Evolutionary conservation across 345 rosid genomes (phyloP), one percentile per base, ranked within the genome.

Genomic region (Laguncularia racemosa): DNA sequence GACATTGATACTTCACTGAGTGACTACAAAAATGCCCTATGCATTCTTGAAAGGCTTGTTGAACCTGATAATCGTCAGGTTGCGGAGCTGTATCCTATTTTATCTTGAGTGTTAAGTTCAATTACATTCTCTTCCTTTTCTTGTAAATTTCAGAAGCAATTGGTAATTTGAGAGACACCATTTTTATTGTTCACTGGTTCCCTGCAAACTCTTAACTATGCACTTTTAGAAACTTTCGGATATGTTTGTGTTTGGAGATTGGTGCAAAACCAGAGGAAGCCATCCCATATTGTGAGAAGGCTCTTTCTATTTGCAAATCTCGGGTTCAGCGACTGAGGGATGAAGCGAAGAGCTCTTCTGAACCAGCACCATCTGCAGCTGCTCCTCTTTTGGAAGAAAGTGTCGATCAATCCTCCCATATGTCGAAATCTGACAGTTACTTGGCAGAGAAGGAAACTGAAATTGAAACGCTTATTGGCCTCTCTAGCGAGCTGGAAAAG

Each of bases 31-130:
- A 77, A 80, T 50, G 96, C 96, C 1, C 70, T 93, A 15, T 76
- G 79, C 60, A 79, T 85, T 57, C 63, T 93, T 40, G 92, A 80
- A 67, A 76, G 73, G 56, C 68, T 89, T 56, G 99, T 93, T 78
- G 96, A 87, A 62, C 84, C 95, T 0, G 99, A 93, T 63, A 80
- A 84, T 81, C 79, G 96, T 47, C 86, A 69, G 73, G 53, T 81
- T 38, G 96, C 97, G 14, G 96, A 89, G 82, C 26, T 89, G 97
- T 93, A 93, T 93, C 96, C 96, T 89, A 71, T 46, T 45, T 18
- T 9, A 40, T 46, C 40, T 63, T 59, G 48, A 20, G 40, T 45
- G 17, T 14, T 51, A 16, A 33, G 44, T 38, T 50, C 28, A 20
- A 47, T 57, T 16, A 16, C 17, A 26, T 23, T 26, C 43, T 28